Base-by-base conservation (phyloP, 148 eudicot species). In the Nepenthes mirabilis region DNA sequence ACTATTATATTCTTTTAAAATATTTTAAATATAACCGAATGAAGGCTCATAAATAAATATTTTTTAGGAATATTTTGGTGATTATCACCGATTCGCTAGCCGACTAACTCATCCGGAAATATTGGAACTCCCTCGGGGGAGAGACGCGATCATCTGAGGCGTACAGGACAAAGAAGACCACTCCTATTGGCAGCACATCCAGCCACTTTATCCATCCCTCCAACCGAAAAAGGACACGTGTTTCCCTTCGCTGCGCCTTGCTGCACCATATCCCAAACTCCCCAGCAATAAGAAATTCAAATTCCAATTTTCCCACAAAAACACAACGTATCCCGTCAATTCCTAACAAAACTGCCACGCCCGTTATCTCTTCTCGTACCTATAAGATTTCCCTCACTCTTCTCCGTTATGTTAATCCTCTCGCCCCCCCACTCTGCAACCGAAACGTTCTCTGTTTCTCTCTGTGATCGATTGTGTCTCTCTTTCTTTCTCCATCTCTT, bases 261-360 rank as follows among this genome's bases (percentile, higher is more conserved):
- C 61, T 61, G 47, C 60, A 45, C 56, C 23, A 1, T 40, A 63
- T 43, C 23, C 23, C 47, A 23, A 35, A 23, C 13, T 58, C 47
- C 49, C 9, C 9, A 54, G 43, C 55, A 34, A 2, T 56, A 6
- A 37, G n/a, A 49, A 37, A 34, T 66, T 66, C 70, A 66, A 58
- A 66, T 55, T 59, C 50, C 58, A 50, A 58, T 49, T 67, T 43
- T 52, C 59, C 54, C 63, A 36, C 61, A 36, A 58, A 58, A 58
- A 58, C 6, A 47, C 12, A 58, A 58, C 61, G 61, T 37, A 33
- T 40, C 47, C 34, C 6, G 33, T 14, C 61, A 58, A 13, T 36
- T 23, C 61, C 9, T 37, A 58, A 58, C 61, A 47, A 47, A 23
- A 40, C 23, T 5, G 54, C 5, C 2, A 58, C 36, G 34, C 63